Evolutionary conservation across 148 eudicot genomes (phyloP).

Genomic region (Talinum fruticosum): DNA sequence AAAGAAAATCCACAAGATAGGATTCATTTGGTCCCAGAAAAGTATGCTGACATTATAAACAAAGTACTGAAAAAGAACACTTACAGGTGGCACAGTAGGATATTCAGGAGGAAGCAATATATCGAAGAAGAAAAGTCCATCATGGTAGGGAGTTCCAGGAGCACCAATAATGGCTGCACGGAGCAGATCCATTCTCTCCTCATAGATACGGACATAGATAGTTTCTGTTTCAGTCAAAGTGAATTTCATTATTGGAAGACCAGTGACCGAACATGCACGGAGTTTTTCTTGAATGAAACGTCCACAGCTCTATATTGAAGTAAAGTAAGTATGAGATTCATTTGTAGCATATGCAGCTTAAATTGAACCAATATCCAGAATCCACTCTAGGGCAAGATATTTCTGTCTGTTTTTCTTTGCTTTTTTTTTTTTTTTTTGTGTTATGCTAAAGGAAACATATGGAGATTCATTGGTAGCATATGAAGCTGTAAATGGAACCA

Average conservation of each 20-base stretch:
- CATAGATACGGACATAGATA: conserved; percentile 78
- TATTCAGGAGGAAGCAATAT: conserved; percentile 84
- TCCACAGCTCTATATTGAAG: no score
- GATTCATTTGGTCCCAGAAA: no score
- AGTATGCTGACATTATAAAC: not conserved
- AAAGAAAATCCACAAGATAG: no score
- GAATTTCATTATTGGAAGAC: not conserved
- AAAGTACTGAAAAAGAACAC: conserved; percentile 21
- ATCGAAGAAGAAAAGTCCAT: conserved; percentile 88
- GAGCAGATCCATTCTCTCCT: conserved; percentile 88
- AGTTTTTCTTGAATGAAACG: no score
- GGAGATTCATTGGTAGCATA: no score
- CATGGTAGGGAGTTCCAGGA: conserved; percentile 93
- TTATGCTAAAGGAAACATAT: no score
- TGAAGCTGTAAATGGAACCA: no score
- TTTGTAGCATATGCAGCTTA: not conserved
- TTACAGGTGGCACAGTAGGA: conserved; percentile 95
- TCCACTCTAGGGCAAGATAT: no score
- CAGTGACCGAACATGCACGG: not conserved
- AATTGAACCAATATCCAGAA: no score
- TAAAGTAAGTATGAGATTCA: not conserved
- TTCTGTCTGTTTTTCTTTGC: no score
- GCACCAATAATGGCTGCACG: conserved; percentile 86
- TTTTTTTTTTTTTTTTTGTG: no score
- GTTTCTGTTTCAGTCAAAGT: conserved; percentile 45